Conservation (phyloP, 2,329 filamentous ascomycete species). For the Colletotrichum gigasporum region DNA sequence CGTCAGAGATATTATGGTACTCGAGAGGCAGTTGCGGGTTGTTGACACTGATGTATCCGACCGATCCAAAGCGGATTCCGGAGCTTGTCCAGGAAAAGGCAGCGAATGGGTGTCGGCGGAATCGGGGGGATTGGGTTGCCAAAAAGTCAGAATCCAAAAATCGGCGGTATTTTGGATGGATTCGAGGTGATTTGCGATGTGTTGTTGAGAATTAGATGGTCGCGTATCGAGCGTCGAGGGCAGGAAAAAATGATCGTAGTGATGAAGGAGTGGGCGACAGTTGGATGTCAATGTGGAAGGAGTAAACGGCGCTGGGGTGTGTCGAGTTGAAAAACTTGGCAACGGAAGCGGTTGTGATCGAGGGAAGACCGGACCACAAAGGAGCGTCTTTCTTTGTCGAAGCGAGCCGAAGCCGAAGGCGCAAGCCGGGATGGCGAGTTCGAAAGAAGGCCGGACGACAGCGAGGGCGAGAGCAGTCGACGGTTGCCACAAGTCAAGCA, state of each 20-base stretch:
- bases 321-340: not conserved
- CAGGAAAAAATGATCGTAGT: constrained; percentile 29
- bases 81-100: constrained; percentile 13
- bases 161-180: constrained; percentile 34
- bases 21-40: not conserved
- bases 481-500: not conserved
- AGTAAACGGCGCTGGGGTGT: constrained; percentile 12
- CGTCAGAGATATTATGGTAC: constrained; percentile 34
- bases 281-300: constrained; percentile 11
- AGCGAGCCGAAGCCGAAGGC: not conserved
- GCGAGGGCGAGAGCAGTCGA: not conserved
- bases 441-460: not conserved
- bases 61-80: constrained; percentile 18
- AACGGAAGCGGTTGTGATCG: constrained; percentile 14
- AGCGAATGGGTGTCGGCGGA: not conserved
- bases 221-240: constrained; percentile 29
- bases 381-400: constrained; percentile 15
- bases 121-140: constrained; percentile 44
- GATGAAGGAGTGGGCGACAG: constrained; percentile 25
- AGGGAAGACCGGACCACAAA: constrained; percentile 19
- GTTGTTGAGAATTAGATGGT: constrained; percentile 20
- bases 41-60: constrained; percentile 12
- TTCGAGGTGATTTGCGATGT: constrained; percentile 11
- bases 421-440: constrained; percentile 2
- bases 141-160: constrained; percentile 39